Conservation (phyloP, 768 basidiomycete genomes). For the Leccinum sublutescens region DNA sequence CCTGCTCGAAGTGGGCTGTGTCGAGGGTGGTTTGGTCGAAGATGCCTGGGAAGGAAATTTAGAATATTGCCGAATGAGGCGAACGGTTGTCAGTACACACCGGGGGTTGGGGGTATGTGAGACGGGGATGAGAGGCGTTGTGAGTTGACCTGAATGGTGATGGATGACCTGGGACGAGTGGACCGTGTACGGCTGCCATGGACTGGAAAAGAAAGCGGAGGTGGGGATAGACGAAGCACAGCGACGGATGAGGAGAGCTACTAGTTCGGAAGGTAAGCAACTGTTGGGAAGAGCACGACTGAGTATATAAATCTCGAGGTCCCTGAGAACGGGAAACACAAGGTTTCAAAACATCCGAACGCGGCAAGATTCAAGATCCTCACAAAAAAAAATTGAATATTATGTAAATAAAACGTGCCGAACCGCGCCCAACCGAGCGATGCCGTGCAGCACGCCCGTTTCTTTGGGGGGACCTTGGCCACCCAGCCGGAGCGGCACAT, state of each 20-base stretch:
- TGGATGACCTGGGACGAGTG: conserved; percentile 25
- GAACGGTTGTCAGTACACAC: conserved; percentile 12
- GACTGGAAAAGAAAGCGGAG: conserved; percentile 18
- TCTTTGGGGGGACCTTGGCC: conserved; percentile 19
- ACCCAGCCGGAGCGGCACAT: conserved; percentile 25
- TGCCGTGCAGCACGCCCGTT: conserved; percentile 14
- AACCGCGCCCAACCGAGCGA: conserved; percentile 22
- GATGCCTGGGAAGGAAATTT: conserved; percentile 20
- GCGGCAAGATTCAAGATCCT: conserved; percentile 11
- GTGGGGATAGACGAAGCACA: background rate
- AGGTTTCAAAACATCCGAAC: conserved; percentile 19
- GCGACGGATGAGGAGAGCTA: conserved; percentile 6
- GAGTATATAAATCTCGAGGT: conserved; percentile 25
- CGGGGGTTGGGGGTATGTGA: conserved; percentile 28
- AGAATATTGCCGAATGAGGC: background rate
- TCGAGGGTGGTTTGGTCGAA: conserved; percentile 29
- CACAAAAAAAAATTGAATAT: conserved; percentile 9
- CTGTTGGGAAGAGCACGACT: conserved; percentile 6
- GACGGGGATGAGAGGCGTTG: conserved; percentile 28
- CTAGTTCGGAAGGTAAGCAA: conserved; percentile 17
- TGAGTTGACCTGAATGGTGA: conserved; percentile 29
- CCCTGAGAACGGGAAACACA: conserved; percentile 18
- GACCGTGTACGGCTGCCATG: conserved; percentile 36
- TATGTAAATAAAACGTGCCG: conserved; percentile 28
- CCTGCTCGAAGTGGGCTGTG: conserved; percentile 26